Conservation (phyloP, 768 basidiomycete genomes). For the Lentinula detonsa region DNA sequence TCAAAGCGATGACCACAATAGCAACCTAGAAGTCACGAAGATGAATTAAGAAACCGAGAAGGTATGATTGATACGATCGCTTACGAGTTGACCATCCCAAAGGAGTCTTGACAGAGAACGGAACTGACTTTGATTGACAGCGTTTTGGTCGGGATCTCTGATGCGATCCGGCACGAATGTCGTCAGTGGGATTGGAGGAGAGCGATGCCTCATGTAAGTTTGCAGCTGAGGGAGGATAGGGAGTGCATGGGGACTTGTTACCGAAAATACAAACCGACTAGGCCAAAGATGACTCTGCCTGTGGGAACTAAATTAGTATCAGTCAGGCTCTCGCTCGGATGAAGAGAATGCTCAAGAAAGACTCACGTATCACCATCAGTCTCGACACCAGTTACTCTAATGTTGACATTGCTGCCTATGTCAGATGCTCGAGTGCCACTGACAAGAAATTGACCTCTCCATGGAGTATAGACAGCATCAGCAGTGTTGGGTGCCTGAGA, state of each 20-base stretch:
- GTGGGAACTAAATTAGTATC: slow-evolving; percentile 10
- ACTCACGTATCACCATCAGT: slow-evolving; percentile 69
- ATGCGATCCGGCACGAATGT: slow-evolving; percentile 61
- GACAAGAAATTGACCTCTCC: slow-evolving; percentile 52
- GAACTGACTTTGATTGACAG: slow-evolving; percentile 49
- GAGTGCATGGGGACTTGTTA: slow-evolving; percentile 33
- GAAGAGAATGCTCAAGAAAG: background rate
- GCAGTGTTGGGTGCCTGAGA: slow-evolving; percentile 10
- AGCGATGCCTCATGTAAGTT: background rate
- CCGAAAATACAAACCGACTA: slow-evolving; percentile 32
- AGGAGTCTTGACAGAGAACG: slow-evolving; percentile 47
- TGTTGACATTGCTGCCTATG: slow-evolving; percentile 41
- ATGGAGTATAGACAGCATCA: slow-evolving; percentile 31
- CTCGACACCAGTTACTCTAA: slow-evolving; percentile 60
- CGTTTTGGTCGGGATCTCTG: slow-evolving; percentile 39
- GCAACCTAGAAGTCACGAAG: slow-evolving; percentile 32
- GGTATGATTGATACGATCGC: slow-evolving; percentile 13
- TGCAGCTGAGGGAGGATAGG: slow-evolving; percentile 24
- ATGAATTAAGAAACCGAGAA: background rate
- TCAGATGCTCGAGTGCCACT: slow-evolving; percentile 43
- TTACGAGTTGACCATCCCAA: slow-evolving; percentile 46
- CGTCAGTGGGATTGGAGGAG: slow-evolving; percentile 36
- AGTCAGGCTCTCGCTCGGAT: background rate
- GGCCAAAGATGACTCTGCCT: slow-evolving; percentile 57
- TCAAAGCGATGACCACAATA: slow-evolving; percentile 33